Conservation (phyloP, 2,329 filamentous ascomycete genomes). For the Passalora sequoiae region DNA sequence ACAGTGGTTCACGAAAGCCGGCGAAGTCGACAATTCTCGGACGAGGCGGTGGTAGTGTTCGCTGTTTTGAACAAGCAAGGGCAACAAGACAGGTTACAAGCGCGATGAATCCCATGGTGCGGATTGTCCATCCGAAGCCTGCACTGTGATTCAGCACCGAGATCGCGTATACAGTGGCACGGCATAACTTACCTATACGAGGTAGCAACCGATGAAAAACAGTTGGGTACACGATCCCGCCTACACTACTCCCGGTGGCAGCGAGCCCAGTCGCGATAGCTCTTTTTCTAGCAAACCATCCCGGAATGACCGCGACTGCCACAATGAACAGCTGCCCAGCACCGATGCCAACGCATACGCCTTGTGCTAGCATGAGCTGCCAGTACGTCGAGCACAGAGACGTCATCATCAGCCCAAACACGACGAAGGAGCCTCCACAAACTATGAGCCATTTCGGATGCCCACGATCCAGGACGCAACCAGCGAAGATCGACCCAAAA, state of each 20-base stretch:
- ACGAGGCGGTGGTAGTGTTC: conserved; percentile 33
- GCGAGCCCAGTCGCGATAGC: conserved; percentile 55
- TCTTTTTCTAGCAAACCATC: conserved; percentile 55
- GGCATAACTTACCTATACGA: conserved; percentile 35
- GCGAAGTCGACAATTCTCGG: not conserved
- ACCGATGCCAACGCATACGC: conserved; percentile 37
- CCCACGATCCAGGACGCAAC: conserved; percentile 47
- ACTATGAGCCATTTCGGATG: conserved; percentile 36
- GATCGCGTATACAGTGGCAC: conserved; percentile 25
- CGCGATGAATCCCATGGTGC: conserved; percentile 46
- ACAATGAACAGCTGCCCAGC: conserved; percentile 58
- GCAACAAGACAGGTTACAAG: conserved; percentile 11
- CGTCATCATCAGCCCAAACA: conserved; percentile 49
- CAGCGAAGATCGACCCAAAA: conserved; percentile 46
- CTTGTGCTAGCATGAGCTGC: conserved; percentile 50
- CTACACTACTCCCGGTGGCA: conserved; percentile 50
- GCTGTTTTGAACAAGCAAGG: conserved; percentile 6
- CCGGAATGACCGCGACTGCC: conserved; percentile 57
- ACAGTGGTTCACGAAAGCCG: conserved; percentile 24
- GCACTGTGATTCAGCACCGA: conserved; percentile 28
- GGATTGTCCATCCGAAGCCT: conserved; percentile 50
- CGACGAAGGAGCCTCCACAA: conserved; percentile 36
- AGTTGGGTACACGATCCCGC: conserved; percentile 45
- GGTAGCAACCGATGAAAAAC: conserved; percentile 49
- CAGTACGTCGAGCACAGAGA: conserved; percentile 45